phyloP scores from a whole-genome alignment of 768 basidiomycete genomes.

The Suillus alpinus region DNA sequence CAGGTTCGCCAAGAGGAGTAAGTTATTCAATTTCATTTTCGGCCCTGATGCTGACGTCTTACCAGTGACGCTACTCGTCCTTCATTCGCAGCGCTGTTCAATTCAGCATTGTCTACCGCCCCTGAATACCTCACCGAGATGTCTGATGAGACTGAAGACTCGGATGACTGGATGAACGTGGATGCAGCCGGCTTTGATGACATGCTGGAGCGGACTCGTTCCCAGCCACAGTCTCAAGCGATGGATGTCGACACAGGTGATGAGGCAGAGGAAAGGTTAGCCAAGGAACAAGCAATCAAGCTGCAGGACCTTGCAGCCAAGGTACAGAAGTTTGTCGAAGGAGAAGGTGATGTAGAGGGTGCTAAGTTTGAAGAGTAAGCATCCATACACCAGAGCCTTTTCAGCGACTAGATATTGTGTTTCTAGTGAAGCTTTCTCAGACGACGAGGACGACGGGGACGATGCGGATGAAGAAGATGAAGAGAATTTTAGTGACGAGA shows the following conservation, averaged over 20 bases:
- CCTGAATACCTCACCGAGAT: conserved; percentile 18
- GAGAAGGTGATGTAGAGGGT: conserved; percentile 85
- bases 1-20: conserved; percentile 66
- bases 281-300: conserved; percentile 64
- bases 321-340: conserved; percentile 89
- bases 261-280: conserved; percentile 42
- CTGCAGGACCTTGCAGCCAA: conserved; percentile 78
- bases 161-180: conserved; percentile 85
- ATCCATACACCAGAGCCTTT: neutral
- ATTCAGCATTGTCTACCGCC: conserved; percentile 53
- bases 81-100: conserved; percentile 75
- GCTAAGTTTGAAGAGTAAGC: conserved; percentile 89
- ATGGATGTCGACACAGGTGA: conserved; percentile 50
- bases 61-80: conserved; percentile 57
- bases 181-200: conserved; percentile 74
- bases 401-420: conserved; percentile 6
- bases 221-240: conserved; percentile 20
- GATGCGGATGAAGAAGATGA: conserved; percentile 28
- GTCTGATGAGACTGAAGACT: conserved; percentile 51
- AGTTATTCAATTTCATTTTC: conserved; percentile 25
- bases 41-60: neutral
- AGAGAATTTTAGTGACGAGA: conserved; percentile 43
- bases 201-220: conserved; percentile 50
- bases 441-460: conserved; percentile 44
- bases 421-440: conserved; percentile 64